Evolutionary conservation across 495 filamentous ascomycete species (phyloP).

Genomic region (Tuber indicum): DNA sequence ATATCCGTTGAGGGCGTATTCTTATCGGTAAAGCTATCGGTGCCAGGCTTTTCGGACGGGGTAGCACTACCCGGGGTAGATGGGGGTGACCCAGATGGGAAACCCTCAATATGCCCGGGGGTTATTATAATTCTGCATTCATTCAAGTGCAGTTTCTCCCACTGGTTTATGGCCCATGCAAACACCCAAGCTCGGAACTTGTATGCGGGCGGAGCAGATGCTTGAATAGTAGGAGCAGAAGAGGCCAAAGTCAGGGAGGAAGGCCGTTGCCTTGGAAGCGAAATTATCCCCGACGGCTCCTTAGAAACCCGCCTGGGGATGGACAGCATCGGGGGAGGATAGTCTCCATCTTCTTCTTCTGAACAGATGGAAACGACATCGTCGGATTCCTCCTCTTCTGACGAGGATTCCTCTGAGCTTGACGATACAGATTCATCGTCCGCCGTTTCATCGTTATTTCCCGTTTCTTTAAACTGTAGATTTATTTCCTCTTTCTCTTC

Average conservation of each 20-base stretch:
- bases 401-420: conserved; percentile 50
- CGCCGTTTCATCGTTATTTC: conserved; percentile 13
- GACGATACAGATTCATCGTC: conserved; percentile 45
- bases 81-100: conserved; percentile 25
- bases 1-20: conserved; percentile 6
- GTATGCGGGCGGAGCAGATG: conserved; percentile 42
- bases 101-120: conserved; percentile 73
- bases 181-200: conserved; percentile 73
- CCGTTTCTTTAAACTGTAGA: conserved; percentile 10
- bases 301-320: conserved; percentile 40
- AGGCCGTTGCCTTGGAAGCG: conserved; percentile 31
- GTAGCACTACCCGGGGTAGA: conserved; percentile 15
- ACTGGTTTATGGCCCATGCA: conserved; percentile 72
- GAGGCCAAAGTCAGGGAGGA: conserved; percentile 30
- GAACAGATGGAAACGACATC: conserved; percentile 43
- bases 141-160: conserved; percentile 69
- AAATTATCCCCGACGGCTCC: conserved; percentile 29
- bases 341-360: conserved; percentile 45
- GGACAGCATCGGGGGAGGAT: conserved; percentile 43
- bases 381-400: conserved; percentile 55
- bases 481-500: conserved; percentile 50
- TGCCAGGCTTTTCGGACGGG: neutral
- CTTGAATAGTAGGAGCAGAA: conserved; percentile 14
- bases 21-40: conserved; percentile 13
- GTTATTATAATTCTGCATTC: conserved; percentile 74